Evolutionary conservation across 768 basidiomycete genomes (phyloP).

Genomic region (Auricularia auricula-judae): DNA sequence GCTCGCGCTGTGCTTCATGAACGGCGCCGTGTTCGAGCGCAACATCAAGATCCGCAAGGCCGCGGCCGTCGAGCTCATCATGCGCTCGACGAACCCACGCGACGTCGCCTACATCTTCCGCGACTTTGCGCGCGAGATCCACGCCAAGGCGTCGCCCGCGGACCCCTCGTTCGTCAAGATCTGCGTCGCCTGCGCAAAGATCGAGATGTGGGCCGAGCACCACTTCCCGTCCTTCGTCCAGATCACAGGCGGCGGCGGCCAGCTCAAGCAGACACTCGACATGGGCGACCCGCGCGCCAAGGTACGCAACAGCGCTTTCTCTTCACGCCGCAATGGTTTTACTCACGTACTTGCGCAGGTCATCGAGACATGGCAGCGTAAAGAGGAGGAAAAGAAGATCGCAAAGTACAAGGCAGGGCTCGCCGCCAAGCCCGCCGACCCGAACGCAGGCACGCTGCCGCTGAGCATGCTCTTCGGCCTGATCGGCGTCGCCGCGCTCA

Average conservation of each 20-base stretch:
- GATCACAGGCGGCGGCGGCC: constrained; percentile 16
- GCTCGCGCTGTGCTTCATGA: constrained; percentile 87
- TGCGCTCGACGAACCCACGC: constrained; percentile 82
- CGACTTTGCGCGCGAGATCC: constrained; percentile 70
- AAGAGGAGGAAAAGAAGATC: too few relatives aligned
- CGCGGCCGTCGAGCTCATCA: constrained; percentile 81
- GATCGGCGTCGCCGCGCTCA: too few relatives aligned
- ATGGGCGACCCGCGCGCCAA: constrained; percentile 37
- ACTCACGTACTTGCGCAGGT: too few relatives aligned
- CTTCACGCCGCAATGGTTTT: too few relatives aligned
- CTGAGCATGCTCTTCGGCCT: too few relatives aligned
- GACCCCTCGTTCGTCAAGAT: constrained; percentile 84
- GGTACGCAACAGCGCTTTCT: neutral
- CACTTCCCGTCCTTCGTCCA: constrained; percentile 87
- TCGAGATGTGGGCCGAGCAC: constrained; percentile 90
- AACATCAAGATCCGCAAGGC: constrained; percentile 96
- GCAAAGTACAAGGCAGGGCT: too few relatives aligned
- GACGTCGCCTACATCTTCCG: constrained; percentile 87
- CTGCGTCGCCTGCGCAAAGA: constrained; percentile 77
- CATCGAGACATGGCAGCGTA: too few relatives aligned
- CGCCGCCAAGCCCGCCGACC: too few relatives aligned
- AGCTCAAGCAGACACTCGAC: constrained; percentile 11
- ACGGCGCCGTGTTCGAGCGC: constrained; percentile 67
- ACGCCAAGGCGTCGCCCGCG: constrained; percentile 61
- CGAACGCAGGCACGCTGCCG: too few relatives aligned